Base-by-base conservation (phyloP, 2,329 filamentous ascomycete genomes). In the Ascochyta pisi region DNA sequence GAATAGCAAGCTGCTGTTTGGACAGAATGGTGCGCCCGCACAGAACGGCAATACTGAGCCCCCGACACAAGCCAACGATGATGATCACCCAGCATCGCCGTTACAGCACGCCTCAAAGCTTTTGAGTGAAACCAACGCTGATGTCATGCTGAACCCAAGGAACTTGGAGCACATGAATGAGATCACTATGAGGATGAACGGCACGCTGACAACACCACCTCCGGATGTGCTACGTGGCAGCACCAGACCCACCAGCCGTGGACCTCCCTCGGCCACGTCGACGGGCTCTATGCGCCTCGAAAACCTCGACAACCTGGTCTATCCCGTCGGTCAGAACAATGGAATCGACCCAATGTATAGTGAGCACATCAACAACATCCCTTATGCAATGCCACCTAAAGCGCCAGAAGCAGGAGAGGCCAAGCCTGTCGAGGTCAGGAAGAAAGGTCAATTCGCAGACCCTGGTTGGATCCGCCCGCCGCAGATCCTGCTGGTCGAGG, bases 321-420 rank as follows among this genome's bases (percentile, higher is more conserved):
- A 97, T 72, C 93, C 94, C 0, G 92, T 96, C 15, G 93, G 93
- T 16, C 87, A 92, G 62, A 95, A 89, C 0, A 91, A 96, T 63
- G 93, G 93, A 49, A 97, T 97, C 63, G 93, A 97, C 71, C 93
- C 94, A 1, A 95, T 96, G 83, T 93, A 94, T 71, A 89, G 91
- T 65, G 93, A 97, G 67, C 92, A 97, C 70, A 92, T 97, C 70
- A 87, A 94, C 78, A 96, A 96, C 73, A 96, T 97, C 52, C 92
- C 93, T 0, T 98, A 96, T 71, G 83, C 89, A 8, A 81, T 91
- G 77, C 91, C 85, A 15, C 82, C 90, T 3, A 91, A 89, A 64
- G 81, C 83, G 6, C 67, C 79, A 15, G 84, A 87, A 45, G 63
- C 78, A 13, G 63, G 76, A 42, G 81, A 84, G 57, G 62, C 79